phyloP scores from a whole-genome alignment of 495 filamentous ascomycete species.

The Pseudotulostoma volvatum region DNA sequence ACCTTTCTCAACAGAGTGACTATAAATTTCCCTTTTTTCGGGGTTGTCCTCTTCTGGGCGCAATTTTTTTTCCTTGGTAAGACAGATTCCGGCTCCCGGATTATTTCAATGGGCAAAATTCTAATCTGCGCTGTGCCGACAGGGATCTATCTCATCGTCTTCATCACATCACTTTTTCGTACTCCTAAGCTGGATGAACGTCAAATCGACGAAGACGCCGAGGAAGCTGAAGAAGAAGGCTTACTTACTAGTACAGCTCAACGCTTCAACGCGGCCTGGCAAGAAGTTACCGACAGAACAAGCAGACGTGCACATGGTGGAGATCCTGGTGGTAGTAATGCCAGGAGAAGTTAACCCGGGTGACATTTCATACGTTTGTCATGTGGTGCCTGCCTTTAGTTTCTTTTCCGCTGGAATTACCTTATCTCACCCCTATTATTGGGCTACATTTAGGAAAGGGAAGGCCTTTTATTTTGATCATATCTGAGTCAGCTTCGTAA shows the following conservation, averaged over 20 bases:
- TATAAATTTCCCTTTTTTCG: constrained; percentile 93
- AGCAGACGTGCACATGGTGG: constrained; percentile 6
- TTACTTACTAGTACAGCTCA: constrained; percentile 67
- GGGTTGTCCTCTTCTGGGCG: constrained; percentile 84
- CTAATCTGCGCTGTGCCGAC: too few species aligned
- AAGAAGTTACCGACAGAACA: constrained; percentile 55
- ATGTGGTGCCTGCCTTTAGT: too few species aligned
- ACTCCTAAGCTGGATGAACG: constrained; percentile 59
- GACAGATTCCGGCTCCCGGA: too few species aligned
- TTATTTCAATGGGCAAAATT: too few species aligned
- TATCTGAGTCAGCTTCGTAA: too few species aligned
- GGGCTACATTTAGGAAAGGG: not conserved
- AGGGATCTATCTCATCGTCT: constrained; percentile 62
- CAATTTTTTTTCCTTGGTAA: constrained; percentile 78
- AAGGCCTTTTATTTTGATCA: not conserved
- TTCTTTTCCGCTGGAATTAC: too few species aligned
- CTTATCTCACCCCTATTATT: too few species aligned
- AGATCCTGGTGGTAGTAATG: not conserved
- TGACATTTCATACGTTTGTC: too few species aligned
- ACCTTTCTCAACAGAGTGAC: constrained; percentile 88
- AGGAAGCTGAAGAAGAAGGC: constrained; percentile 91
- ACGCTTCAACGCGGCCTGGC: constrained; percentile 70
- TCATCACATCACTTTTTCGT: constrained; percentile 58
- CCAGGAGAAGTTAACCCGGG: too few species aligned
- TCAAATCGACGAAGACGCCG: constrained; percentile 71